phyloP scores from a whole-genome alignment of 1,139 yeast species.

The Diutina mesorugosa region DNA sequence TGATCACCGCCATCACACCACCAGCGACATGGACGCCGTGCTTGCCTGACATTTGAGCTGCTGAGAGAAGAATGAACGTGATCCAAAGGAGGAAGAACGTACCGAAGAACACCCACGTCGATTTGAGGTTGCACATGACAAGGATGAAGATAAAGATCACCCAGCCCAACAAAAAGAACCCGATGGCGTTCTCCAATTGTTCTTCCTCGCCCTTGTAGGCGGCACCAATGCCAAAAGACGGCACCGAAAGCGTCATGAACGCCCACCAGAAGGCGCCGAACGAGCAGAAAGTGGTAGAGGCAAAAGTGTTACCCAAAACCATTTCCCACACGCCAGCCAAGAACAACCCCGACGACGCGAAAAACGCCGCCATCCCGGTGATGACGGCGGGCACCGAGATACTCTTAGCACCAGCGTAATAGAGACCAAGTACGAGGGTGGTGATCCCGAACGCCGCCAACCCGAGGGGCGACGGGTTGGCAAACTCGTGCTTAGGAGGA shows the following conservation, averaged over 20 bases:
- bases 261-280: constrained; percentile 27
- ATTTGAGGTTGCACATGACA: constrained; percentile 25
- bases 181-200: constrained; percentile 23
- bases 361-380: background rate
- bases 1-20: constrained; percentile 29
- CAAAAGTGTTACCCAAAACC: constrained; percentile 19
- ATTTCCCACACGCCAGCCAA: constrained; percentile 7
- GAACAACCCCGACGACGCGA: background rate
- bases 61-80: constrained; percentile 30
- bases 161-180: constrained; percentile 33
- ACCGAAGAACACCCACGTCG: constrained; percentile 26
- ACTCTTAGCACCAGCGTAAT: constrained; percentile 1
- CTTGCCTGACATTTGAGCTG: constrained; percentile 23
- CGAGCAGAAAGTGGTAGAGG: constrained; percentile 21
- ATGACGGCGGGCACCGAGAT: background rate
- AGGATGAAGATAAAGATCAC: constrained; percentile 28
- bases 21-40: constrained; percentile 23
- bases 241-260: constrained; percentile 21
- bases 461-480: constrained; percentile 1
- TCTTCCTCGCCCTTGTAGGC: constrained; percentile 14
- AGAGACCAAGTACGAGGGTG: background rate
- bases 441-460: constrained; percentile 1
- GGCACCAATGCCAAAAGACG: constrained; percentile 18
- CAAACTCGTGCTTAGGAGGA: constrained; percentile 1
- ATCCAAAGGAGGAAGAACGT: constrained; percentile 23